A percentile compares a stretch with the other conserved stretches of the same genome.
phyloP scores from a whole-genome alignment of 2,329 filamentous ascomycete species.

The Magnaporthiopsis rhizophila region DNA sequence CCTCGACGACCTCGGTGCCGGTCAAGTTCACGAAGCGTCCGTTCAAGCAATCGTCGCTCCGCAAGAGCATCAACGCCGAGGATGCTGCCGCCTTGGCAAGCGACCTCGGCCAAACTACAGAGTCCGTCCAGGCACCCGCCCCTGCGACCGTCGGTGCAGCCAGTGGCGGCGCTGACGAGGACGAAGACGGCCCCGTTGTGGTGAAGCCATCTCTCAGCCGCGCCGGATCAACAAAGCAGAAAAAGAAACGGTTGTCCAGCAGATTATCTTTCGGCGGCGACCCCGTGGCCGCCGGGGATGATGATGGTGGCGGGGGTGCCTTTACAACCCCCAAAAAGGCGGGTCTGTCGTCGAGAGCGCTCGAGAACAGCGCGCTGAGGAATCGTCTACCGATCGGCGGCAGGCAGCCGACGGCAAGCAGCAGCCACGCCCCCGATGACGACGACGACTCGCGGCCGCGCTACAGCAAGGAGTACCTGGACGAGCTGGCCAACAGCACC shows the following conservation, averaged over 20 bases:
- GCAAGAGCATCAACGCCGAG: constrained; percentile 44
- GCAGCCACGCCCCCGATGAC: constrained; percentile 11
- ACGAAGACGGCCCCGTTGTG: constrained; percentile 38
- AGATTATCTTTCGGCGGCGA: constrained; percentile 69
- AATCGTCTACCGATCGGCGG: constrained; percentile 25
- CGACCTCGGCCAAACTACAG: neutral
- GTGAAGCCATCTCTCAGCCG: constrained; percentile 40
- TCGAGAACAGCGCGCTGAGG: constrained; percentile 32
- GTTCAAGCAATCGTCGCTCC: constrained; percentile 49
- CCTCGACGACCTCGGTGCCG: constrained; percentile 18
- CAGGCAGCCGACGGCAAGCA: constrained; percentile 47
- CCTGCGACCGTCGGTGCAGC: neutral
- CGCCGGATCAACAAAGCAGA: constrained; percentile 47
- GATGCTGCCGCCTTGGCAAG: constrained; percentile 23
- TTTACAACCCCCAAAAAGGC: constrained; percentile 47
- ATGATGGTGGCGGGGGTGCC: constrained; percentile 30
- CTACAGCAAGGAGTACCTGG: constrained; percentile 81
- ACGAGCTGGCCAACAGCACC: constrained; percentile 78
- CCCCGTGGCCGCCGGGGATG: constrained; percentile 38
- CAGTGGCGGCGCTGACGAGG: constrained; percentile 34
- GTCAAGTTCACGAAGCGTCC: constrained; percentile 45
- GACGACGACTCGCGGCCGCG: constrained; percentile 60
- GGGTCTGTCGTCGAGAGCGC: constrained; percentile 22
- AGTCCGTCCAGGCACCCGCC: neutral
- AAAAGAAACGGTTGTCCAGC: constrained; percentile 58